These are phyloP conservation scores for Cyclotella kingstonii DNA, from an alignment of 108 stramenopile genomes.

Conservation along the genomic window DNA sequence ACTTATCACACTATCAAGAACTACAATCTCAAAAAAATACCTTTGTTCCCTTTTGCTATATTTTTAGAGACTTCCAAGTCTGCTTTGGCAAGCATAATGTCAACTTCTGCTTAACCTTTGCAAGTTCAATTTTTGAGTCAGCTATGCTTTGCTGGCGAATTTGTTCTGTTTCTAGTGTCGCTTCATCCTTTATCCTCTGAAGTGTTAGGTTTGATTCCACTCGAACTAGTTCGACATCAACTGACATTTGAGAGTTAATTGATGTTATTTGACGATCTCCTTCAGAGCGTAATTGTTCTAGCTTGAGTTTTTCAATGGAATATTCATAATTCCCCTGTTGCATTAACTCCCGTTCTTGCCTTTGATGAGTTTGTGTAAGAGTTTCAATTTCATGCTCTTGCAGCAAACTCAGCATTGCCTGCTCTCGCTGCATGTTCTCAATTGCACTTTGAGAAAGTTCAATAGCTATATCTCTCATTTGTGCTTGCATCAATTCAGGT, in stretches of 20 bases:
- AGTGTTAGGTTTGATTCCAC: conserved; percentile 23
- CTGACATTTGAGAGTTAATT: conserved; percentile 33
- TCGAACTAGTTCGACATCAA: conserved; percentile 29
- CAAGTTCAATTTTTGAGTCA: conserved; percentile 13
- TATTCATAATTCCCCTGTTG: conserved; percentile 16
- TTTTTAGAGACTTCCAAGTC: conserved; percentile 26
- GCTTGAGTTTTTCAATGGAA: conserved; percentile 6
- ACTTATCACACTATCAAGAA: too few relatives aligned
- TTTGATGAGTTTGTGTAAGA: conserved; percentile 18
- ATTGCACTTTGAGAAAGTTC: conserved; percentile 46
- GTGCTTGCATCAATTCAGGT: conserved; percentile 38
- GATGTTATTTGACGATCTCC: conserved; percentile 16
- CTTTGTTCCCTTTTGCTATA: conserved; percentile 17
- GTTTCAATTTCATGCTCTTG: conserved; percentile 34
- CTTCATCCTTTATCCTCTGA: conserved; percentile 24
- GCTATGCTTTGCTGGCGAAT: conserved; percentile 21
- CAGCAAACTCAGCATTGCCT: conserved; percentile 47
- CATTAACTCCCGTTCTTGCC: conserved; percentile 11
- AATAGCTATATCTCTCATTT: conserved; percentile 52
- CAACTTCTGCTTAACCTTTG: conserved; percentile 23
- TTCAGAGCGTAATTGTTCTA: conserved; percentile 8
- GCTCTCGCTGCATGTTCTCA: conserved; percentile 53
- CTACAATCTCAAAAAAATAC: neutral
- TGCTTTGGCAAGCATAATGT: conserved; percentile 24
- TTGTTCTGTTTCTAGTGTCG: conserved; percentile 19